A percentile compares a stretch with the other conserved stretches of the same genome.
These are phyloP conservation scores for Pogostemon cablin DNA, from an alignment of 257 asterid species.

Conservation along the genomic window DNA sequence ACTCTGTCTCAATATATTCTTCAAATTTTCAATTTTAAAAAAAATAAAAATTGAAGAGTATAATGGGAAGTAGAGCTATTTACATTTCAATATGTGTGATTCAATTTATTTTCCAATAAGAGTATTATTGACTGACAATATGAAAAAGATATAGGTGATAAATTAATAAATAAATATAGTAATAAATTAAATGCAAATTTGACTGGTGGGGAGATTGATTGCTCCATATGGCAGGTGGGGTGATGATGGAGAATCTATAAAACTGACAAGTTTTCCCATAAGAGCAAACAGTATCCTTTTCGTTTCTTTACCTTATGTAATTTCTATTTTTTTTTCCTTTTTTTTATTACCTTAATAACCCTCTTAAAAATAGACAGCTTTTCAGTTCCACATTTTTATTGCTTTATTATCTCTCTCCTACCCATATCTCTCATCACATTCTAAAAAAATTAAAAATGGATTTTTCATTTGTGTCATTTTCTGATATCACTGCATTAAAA, in stretches of 20 bases:
- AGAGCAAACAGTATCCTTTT: conserved; percentile 29
- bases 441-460: neutral
- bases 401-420: neutral
- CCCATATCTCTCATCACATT: neutral
- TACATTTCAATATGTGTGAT: too few species aligned
- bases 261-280: conserved; percentile 33
- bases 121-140: too few species aligned
- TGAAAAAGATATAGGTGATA: too few species aligned
- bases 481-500: neutral
- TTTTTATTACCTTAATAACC: neutral
- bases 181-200: neutral
- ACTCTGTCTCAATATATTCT: too few species aligned
- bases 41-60: too few species aligned
- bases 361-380: neutral
- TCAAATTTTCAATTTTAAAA: too few species aligned
- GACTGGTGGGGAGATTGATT: conserved; percentile 24
- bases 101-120: too few species aligned
- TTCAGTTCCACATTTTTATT: neutral
- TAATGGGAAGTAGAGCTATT: too few species aligned
- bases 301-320: conserved; percentile 2
- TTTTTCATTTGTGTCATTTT: conserved; percentile 11
- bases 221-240: conserved; percentile 7
- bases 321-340: neutral
- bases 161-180: too few species aligned
- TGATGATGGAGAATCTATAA: conserved; percentile 34